phyloP scores from a whole-genome alignment of 179 eudicot genomes.

The Nepenthes alata region DNA sequence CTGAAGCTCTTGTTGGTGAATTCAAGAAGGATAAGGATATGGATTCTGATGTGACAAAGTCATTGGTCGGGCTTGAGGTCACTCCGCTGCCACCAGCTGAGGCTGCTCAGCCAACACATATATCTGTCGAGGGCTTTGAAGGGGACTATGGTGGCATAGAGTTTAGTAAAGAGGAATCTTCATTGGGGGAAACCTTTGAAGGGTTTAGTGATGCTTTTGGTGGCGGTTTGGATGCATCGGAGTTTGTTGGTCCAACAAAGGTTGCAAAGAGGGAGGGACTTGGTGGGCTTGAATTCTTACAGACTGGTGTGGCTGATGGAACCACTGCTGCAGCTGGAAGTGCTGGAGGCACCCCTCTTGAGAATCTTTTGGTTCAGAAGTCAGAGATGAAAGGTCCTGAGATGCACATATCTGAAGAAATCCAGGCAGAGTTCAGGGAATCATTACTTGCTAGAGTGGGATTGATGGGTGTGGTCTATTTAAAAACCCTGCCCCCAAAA shows the following conservation, averaged over 20 bases:
- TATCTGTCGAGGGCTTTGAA: constrained; percentile 90
- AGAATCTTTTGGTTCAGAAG: constrained; percentile 54
- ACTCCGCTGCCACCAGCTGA: constrained; percentile 82
- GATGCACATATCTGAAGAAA: constrained; percentile 60
- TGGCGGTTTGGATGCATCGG: constrained; percentile 94
- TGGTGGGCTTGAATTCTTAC: constrained; percentile 81
- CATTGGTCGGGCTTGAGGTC: constrained; percentile 81
- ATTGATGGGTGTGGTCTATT: constrained; percentile 54
- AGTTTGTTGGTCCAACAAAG: constrained; percentile 67
- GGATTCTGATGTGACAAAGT: constrained; percentile 47
- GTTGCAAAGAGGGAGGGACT: constrained; percentile 56
- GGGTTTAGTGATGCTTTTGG: constrained; percentile 93
- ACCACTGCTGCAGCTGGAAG: constrained; percentile 27
- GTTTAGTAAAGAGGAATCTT: constrained; percentile 67
- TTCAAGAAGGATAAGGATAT: constrained; percentile 78
- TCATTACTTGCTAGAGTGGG: constrained; percentile 83
- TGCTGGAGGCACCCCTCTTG: constrained; percentile 48
- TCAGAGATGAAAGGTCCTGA: constrained; percentile 90
- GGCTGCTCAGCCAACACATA: constrained; percentile 73
- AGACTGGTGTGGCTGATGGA: constrained; percentile 44
- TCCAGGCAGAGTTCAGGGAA: constrained; percentile 75
- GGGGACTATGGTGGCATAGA: constrained; percentile 95
- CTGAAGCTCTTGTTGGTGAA: constrained; percentile 62
- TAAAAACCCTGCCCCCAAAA: constrained; percentile 66
- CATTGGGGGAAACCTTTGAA: constrained; percentile 82